These are phyloP conservation scores for Withania somnifera DNA, from an alignment of 305 asterid genomes.

Conservation along the genomic window DNA sequence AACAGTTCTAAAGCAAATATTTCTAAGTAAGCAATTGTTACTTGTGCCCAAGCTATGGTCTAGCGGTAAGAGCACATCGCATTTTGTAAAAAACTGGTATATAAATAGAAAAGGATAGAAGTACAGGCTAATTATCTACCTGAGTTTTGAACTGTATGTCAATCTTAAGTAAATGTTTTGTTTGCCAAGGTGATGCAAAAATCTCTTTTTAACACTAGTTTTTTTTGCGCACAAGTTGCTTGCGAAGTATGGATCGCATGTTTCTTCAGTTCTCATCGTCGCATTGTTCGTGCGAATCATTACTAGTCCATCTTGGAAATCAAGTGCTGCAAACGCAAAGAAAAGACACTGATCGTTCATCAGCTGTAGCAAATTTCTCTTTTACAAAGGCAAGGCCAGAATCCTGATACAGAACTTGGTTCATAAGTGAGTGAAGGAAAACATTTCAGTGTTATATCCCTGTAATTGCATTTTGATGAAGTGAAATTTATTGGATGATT, in stretches of 20 bases:
- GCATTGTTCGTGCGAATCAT: conserved; percentile 25
- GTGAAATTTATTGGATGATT: neutral
- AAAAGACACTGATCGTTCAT: conserved; percentile 29
- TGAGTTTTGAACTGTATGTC: neutral
- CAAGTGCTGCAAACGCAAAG: conserved; percentile 24
- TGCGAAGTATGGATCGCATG: conserved; percentile 38
- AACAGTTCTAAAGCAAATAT: neutral
- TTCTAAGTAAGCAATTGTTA: neutral
- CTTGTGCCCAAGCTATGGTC: neutral
- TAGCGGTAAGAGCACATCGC: neutral
- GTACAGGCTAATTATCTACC: neutral
- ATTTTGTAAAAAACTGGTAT: neutral
- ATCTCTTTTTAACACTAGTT: neutral
- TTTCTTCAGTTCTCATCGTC: conserved; percentile 31
- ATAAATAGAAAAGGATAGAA: neutral
- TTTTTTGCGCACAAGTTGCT: conserved; percentile 35
- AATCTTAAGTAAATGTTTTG: too few relatives aligned
- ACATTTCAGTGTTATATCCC: neutral
- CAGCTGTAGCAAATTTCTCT: neutral
- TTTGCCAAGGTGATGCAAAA: neutral
- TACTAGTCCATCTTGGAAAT: conserved; percentile 29
- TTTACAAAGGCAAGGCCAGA: neutral
- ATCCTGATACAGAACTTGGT: neutral
- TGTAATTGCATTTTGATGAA: neutral
- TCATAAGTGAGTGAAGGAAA: neutral